Percentiles rank a stretch among this genome's conserved stretches.
Evolutionary conservation across 805 yeast species (phyloP).

Genomic region (Wickerhamomyces ciferrii): DNA sequence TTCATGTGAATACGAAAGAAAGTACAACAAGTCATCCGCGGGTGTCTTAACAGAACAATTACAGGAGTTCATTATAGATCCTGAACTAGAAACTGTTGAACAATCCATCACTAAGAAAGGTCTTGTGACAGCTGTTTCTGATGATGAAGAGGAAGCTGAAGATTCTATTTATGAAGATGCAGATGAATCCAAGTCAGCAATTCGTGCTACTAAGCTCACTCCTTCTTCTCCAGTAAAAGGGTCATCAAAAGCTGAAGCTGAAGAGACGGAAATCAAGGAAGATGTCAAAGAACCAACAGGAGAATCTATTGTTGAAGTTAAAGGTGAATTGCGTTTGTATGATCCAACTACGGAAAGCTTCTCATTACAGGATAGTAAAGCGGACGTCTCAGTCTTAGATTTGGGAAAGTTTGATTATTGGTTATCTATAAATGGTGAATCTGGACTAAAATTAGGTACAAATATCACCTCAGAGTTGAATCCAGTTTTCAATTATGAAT

Average conservation of each 20-base stretch:
- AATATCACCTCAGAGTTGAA: conserved; percentile 45
- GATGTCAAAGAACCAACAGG: conserved; percentile 26
- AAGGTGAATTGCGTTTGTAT: conserved; percentile 42
- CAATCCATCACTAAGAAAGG: neutral
- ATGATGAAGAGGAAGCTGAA: conserved; percentile 20
- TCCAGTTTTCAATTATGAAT: conserved; percentile 60
- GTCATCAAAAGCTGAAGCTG: neutral
- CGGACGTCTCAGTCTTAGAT: conserved; percentile 35
- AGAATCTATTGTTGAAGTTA: conserved; percentile 9
- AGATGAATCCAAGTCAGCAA: conserved; percentile 13
- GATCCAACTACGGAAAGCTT: conserved; percentile 49
- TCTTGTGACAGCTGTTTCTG: neutral
- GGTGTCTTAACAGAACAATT: conserved; percentile 43
- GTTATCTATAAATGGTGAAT: conserved; percentile 36
- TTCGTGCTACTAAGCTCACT: neutral
- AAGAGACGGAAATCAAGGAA: conserved; percentile 4
- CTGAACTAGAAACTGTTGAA: conserved; percentile 9
- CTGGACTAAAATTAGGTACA: conserved; percentile 30
- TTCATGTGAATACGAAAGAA: conserved; percentile 72
- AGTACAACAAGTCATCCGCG: conserved; percentile 50
- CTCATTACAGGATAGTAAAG: conserved; percentile 31
- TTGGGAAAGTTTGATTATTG: conserved; percentile 47
- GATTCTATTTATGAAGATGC: conserved; percentile 26
- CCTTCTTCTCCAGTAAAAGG: conserved; percentile 11
- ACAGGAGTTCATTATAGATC: conserved; percentile 48